A percentile compares a stretch with the other conserved stretches of the same genome.
Conservation (phyloP, 352 stramenopile genomes). For the Halophytophthora batemanensis region DNA sequence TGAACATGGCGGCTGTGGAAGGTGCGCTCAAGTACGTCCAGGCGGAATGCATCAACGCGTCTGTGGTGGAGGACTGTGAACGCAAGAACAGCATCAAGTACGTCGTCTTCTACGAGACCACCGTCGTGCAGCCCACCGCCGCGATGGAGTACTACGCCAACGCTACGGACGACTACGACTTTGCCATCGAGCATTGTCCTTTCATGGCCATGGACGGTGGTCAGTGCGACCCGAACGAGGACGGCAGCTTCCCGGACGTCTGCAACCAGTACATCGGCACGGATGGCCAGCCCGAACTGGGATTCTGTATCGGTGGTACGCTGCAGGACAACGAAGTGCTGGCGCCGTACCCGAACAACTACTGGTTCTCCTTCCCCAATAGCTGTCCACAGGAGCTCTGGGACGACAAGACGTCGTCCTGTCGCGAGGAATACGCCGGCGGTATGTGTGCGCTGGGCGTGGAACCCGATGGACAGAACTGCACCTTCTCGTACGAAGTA, state of each 20-base stretch:
- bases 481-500: slow-evolving; percentile 63
- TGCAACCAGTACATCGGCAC: slow-evolving; percentile 59
- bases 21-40: slow-evolving; percentile 60
- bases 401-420: slow-evolving; percentile 39
- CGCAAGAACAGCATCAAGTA: slow-evolving; percentile 63
- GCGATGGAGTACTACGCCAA: slow-evolving; percentile 45
- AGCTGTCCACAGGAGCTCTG: slow-evolving; percentile 45
- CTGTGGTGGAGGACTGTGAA: slow-evolving; percentile 32
- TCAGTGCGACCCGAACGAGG: slow-evolving; percentile 40
- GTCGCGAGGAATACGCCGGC: slow-evolving; percentile 30
- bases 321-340: slow-evolving; percentile 39
- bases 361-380: slow-evolving; percentile 84
- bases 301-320: slow-evolving; percentile 44
- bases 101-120: slow-evolving; percentile 65
- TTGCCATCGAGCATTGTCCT: slow-evolving; percentile 44
- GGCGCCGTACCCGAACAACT: slow-evolving; percentile 73
- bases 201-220: slow-evolving; percentile 60
- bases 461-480: slow-evolving; percentile 54
- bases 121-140: slow-evolving; percentile 37
- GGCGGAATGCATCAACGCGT: slow-evolving; percentile 56
- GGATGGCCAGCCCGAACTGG: slow-evolving; percentile 38
- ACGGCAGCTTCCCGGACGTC: slow-evolving; percentile 29
- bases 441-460: slow-evolving; percentile 46
- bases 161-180: slow-evolving; percentile 22
- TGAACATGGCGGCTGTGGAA: slow-evolving; percentile 54